Percentiles rank a stretch among this genome's conserved stretches.
These are phyloP conservation scores for Rosa persica DNA, from an alignment of 306 rosid species.

Conservation along the genomic window DNA sequence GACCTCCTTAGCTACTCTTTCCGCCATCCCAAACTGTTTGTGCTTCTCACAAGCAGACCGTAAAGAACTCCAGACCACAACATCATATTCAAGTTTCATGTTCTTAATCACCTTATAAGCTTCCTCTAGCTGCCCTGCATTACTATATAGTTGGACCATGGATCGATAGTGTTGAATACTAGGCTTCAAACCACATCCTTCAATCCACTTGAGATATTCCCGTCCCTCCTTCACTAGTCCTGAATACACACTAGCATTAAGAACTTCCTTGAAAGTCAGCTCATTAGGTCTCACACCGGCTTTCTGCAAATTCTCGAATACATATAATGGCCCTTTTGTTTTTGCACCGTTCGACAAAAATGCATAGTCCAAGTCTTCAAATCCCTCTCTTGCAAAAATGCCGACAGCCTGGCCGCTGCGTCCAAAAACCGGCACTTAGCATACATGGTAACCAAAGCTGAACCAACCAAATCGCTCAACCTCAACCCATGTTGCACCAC, in stretches of 20 bases:
- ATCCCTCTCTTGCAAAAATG: slow-evolving; percentile 40
- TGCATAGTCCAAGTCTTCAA: slow-evolving; percentile 55
- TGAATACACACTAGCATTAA: slow-evolving; percentile 53
- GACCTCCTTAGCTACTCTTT: slow-evolving; percentile 48
- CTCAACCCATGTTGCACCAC: slow-evolving; percentile 52
- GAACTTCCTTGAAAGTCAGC: slow-evolving; percentile 60
- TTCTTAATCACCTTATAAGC: slow-evolving; percentile 23
- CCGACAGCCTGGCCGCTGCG: slow-evolving; percentile 47
- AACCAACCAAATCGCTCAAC: slow-evolving; percentile 49
- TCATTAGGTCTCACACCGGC: slow-evolving; percentile 54
- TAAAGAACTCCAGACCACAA: slow-evolving; percentile 51
- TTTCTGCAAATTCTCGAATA: slow-evolving; percentile 51
- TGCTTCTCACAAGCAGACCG: slow-evolving; percentile 63
- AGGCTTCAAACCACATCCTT: slow-evolving; percentile 44
- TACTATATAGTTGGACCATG: background rate
- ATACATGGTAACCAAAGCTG: slow-evolving; percentile 59
- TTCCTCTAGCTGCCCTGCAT: slow-evolving; percentile 51
- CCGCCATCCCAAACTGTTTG: slow-evolving; percentile 53
- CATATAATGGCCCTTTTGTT: slow-evolving; percentile 39
- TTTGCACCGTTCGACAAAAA: slow-evolving; percentile 50
- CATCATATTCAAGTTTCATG: slow-evolving; percentile 55
- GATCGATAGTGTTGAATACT: slow-evolving; percentile 62
- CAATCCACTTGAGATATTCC: slow-evolving; percentile 56
- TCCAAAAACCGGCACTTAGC: slow-evolving; percentile 52
- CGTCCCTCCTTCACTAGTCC: slow-evolving; percentile 53